A percentile compares a stretch with the other conserved stretches of the same genome.
phyloP scores from a whole-genome alignment of 2,329 filamentous ascomycete species.

The Aspergillus costaricaensis region DNA sequence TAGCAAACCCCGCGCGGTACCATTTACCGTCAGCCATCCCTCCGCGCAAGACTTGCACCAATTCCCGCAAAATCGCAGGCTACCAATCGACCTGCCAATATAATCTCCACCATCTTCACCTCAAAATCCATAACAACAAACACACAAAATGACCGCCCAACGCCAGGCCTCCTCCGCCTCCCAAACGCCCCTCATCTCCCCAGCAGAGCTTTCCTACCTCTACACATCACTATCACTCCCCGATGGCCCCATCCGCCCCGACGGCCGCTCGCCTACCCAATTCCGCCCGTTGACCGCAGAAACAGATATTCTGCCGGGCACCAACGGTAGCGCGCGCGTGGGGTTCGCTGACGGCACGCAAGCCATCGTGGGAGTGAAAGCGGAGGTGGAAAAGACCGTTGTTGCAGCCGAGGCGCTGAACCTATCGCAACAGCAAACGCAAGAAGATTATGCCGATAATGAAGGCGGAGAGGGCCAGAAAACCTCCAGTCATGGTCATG shows the following conservation, averaged over 20 bases:
- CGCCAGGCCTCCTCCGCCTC: constrained; percentile 58
- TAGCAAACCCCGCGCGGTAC: too few species aligned
- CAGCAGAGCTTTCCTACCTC: constrained; percentile 93
- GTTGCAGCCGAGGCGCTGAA: constrained; percentile 39
- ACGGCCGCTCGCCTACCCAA: constrained; percentile 77
- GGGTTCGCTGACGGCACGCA: constrained; percentile 95
- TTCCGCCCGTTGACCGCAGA: constrained; percentile 91
- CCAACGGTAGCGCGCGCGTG: constrained; percentile 89
- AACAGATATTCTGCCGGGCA: constrained; percentile 81
- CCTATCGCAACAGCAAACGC: constrained; percentile 36
- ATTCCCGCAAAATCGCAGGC: too few species aligned
- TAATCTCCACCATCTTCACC: background rate
- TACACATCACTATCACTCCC: constrained; percentile 84
- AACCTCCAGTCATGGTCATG: constrained; percentile 45
- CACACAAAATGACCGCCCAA: constrained; percentile 58
- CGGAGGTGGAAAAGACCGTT: constrained; percentile 78
- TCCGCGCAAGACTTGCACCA: too few species aligned
- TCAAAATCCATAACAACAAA: background rate
- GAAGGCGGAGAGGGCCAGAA: constrained; percentile 30
- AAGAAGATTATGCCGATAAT: constrained; percentile 26
- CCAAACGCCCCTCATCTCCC: constrained; percentile 70
- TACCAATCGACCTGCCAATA: background rate
- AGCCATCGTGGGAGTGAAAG: constrained; percentile 93
- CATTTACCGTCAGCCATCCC: too few species aligned
- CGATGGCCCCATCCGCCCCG: constrained; percentile 73